A percentile compares a stretch with the other conserved stretches of the same genome.
Evolutionary conservation across 2,329 filamentous ascomycete species (phyloP).

Genomic region (Bipolaris bicolor): DNA sequence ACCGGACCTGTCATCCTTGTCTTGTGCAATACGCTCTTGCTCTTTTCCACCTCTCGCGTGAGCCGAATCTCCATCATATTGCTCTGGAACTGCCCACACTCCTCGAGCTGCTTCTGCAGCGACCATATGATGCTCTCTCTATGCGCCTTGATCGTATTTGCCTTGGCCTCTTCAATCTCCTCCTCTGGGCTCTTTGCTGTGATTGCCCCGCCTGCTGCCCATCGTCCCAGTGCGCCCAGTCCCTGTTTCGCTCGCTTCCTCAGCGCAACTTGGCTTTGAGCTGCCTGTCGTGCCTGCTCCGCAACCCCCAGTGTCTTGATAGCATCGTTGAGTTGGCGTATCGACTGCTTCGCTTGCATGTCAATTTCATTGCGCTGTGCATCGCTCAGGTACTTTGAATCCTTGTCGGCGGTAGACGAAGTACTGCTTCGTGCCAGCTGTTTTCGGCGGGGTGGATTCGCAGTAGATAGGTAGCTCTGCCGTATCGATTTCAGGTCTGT

Average conservation of each 20-base stretch:
- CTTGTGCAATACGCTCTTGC: constrained; percentile 82
- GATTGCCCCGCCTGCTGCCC: constrained; percentile 63
- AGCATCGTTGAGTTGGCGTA: constrained; percentile 82
- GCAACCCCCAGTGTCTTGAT: constrained; percentile 82
- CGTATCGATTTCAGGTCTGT: constrained; percentile 81
- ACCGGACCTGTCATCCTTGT: constrained; percentile 51
- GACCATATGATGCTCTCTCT: constrained; percentile 86
- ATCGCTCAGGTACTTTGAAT: constrained; percentile 71
- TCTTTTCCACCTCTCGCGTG: constrained; percentile 85
- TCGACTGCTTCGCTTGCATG: constrained; percentile 80
- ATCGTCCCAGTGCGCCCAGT: constrained; percentile 72
- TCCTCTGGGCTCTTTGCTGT: constrained; percentile 70
- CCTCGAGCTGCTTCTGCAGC: constrained; percentile 75
- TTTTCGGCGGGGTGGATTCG: constrained; percentile 63
- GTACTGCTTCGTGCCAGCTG: constrained; percentile 52
- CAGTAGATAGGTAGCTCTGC: constrained; percentile 87
- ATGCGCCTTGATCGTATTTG: constrained; percentile 70
- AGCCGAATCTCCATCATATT: constrained; percentile 92
- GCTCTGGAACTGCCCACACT: constrained; percentile 78
- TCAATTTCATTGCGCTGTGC: constrained; percentile 85
- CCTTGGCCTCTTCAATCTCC: constrained; percentile 71
- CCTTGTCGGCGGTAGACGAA: constrained; percentile 50
- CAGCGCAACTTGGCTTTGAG: constrained; percentile 70
- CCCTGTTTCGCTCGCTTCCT: constrained; percentile 70
- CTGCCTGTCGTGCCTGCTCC: constrained; percentile 80